Evolutionary conservation across 805 yeast genomes (phyloP).

Genomic region (Candida odintsovae): DNA sequence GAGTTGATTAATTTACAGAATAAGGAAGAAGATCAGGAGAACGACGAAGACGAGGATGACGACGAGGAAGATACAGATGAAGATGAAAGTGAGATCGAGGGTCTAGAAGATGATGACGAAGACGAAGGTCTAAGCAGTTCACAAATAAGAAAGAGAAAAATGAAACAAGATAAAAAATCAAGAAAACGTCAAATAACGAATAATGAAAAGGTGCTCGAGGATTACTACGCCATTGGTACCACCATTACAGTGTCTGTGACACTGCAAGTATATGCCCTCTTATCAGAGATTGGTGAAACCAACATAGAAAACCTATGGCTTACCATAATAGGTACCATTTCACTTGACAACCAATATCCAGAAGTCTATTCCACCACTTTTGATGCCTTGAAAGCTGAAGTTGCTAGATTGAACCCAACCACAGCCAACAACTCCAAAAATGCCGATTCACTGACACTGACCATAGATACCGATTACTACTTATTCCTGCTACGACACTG

Average conservation of each 20-base stretch:
- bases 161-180: constrained; percentile 28
- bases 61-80: constrained; percentile 25
- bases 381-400: constrained; percentile 80
- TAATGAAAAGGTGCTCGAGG: constrained; percentile 55
- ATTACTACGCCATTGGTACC: constrained; percentile 81
- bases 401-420: constrained; percentile 55
- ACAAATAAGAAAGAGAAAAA: constrained; percentile 21
- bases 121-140: constrained; percentile 24
- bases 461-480: constrained; percentile 78
- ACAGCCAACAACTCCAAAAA: constrained; percentile 25
- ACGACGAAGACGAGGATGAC: constrained; percentile 29
- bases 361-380: constrained; percentile 65
- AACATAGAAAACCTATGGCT: constrained; percentile 70
- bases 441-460: constrained; percentile 43
- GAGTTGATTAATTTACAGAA: constrained; percentile 39
- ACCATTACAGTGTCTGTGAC: constrained; percentile 70
- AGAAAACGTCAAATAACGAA: constrained; percentile 37
- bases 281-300: constrained; percentile 81
- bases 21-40: constrained; percentile 31
- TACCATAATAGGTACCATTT: constrained; percentile 80
- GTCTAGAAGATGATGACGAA: constrained; percentile 24
- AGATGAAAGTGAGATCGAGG: constrained; percentile 23
- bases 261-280: constrained; percentile 71
- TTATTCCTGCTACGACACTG: constrained; percentile 86
- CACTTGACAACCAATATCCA: constrained; percentile 69